These are phyloP conservation scores for Malus orientalis DNA, from an alignment of 306 rosid species.

Conservation along the genomic window DNA sequence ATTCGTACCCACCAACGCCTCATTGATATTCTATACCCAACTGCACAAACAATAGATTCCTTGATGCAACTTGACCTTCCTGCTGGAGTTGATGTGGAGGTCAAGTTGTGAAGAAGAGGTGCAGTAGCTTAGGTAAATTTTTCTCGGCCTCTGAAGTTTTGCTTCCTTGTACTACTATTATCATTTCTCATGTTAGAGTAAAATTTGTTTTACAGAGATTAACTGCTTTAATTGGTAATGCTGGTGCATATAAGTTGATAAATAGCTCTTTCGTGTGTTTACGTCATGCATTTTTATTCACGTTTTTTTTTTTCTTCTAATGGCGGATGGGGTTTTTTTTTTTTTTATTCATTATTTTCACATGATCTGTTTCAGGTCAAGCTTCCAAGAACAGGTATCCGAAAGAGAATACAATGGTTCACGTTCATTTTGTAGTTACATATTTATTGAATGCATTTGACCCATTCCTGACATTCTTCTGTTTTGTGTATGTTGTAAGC, in stretches of 20 bases:
- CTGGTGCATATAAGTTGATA: neutral
- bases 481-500: conserved; percentile 3
- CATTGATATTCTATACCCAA: conserved; percentile 86
- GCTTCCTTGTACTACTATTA: neutral
- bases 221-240: neutral
- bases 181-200: neutral
- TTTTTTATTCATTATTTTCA: neutral
- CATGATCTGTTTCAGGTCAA: neutral
- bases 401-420: neutral
- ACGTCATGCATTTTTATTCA: neutral
- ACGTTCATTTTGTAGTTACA: neutral
- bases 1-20: conserved; percentile 95
- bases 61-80: conserved; percentile 96
- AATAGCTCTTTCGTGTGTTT: neutral
- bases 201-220: neutral
- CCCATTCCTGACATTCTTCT: conserved; percentile 3
- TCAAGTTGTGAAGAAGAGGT: conserved; percentile 57
- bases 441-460: conserved; percentile 4
- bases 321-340: neutral
- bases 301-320: neutral
- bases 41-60: conserved; percentile 93
- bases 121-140: conserved; percentile 22
- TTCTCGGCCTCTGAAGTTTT: neutral
- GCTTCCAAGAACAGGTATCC: neutral
- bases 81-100: conserved; percentile 98